A percentile compares a stretch with the other conserved stretches of the same genome.
These are phyloP conservation scores for Lasiodiplodia citricola DNA, from an alignment of 2,329 filamentous ascomycete species.

Conservation along the genomic window DNA sequence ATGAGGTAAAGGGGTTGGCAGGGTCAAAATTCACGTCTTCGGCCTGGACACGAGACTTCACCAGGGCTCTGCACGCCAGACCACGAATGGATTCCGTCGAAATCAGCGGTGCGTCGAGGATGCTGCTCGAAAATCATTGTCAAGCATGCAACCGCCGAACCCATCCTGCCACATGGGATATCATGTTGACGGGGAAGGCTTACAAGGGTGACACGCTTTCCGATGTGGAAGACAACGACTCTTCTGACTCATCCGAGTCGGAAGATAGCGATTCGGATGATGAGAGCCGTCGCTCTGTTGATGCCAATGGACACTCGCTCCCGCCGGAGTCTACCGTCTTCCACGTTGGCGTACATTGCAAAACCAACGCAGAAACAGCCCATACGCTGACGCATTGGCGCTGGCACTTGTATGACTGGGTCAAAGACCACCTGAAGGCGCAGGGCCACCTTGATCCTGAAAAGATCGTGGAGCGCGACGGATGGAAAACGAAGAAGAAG, in stretches of 20 bases:
- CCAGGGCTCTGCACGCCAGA: slow-evolving; percentile 67
- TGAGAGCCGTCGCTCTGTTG: slow-evolving; percentile 49
- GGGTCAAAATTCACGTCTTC: slow-evolving; percentile 74
- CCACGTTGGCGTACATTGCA: slow-evolving; percentile 62
- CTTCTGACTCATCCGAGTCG: slow-evolving; percentile 32
- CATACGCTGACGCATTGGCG: slow-evolving; percentile 80
- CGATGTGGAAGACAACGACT: slow-evolving; percentile 53
- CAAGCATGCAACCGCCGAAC: slow-evolving; percentile 73
- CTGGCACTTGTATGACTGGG: slow-evolving; percentile 73
- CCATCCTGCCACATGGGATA: slow-evolving; percentile 69
- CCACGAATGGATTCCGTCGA: slow-evolving; percentile 64
- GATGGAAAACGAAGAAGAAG: slow-evolving; percentile 64
- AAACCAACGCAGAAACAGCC: slow-evolving; percentile 69
- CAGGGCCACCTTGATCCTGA: slow-evolving; percentile 64
- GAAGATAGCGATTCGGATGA: slow-evolving; percentile 38
- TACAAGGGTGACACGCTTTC: slow-evolving; percentile 71
- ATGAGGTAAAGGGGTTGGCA: slow-evolving; percentile 71
- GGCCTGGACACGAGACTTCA: slow-evolving; percentile 71
- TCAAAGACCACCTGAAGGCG: slow-evolving; percentile 64
- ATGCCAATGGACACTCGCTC: slow-evolving; percentile 56
- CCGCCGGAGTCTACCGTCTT: slow-evolving; percentile 54
- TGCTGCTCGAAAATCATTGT: slow-evolving; percentile 52
- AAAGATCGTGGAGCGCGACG: slow-evolving; percentile 65
- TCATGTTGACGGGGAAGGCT: slow-evolving; percentile 68
- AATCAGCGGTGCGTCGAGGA: slow-evolving; percentile 37